Evolutionary conservation across 192 early-diverging fungal species (phyloP).

Genomic region (Entomortierella chlamydospora): DNA sequence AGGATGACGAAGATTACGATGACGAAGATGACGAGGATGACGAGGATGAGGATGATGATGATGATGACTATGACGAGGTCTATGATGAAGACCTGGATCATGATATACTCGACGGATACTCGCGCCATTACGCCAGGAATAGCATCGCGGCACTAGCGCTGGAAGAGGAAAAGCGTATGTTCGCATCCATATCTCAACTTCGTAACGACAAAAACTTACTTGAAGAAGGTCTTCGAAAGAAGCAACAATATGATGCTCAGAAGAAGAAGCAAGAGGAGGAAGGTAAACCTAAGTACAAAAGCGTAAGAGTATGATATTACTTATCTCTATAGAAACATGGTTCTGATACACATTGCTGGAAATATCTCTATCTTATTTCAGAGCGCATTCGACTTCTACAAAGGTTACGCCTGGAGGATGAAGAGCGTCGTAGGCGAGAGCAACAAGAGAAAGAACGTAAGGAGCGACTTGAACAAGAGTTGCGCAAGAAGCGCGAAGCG

Average conservation of each 20-base stretch:
- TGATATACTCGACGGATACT: constrained; percentile 23
- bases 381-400: constrained; percentile 36
- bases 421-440: constrained; percentile 28
- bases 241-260: constrained; percentile 11
- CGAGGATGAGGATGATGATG: constrained; percentile 21
- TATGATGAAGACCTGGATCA: constrained; percentile 13
- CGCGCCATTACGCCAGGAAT: constrained; percentile 13
- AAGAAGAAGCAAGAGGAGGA: constrained; percentile 31
- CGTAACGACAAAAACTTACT: constrained; percentile 3
- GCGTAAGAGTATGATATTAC: no score
- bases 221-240: constrained; percentile 12
- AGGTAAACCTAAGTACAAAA: constrained; percentile 11
- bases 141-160: not conserved
- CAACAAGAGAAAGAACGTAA: constrained; percentile 22
- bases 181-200: constrained; percentile 16
- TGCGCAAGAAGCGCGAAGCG: constrained; percentile 29
- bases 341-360: no score
- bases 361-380: not conserved
- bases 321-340: no score
- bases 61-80: constrained; percentile 17
- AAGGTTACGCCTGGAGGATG: constrained; percentile 31
- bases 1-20: constrained; percentile 19
- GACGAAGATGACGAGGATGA: constrained; percentile 17
- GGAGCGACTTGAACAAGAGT: constrained; percentile 29
- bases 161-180: constrained; percentile 23